phyloP scores from a whole-genome alignment of 495 filamentous ascomycete species.

The Aspergillus steynii region DNA sequence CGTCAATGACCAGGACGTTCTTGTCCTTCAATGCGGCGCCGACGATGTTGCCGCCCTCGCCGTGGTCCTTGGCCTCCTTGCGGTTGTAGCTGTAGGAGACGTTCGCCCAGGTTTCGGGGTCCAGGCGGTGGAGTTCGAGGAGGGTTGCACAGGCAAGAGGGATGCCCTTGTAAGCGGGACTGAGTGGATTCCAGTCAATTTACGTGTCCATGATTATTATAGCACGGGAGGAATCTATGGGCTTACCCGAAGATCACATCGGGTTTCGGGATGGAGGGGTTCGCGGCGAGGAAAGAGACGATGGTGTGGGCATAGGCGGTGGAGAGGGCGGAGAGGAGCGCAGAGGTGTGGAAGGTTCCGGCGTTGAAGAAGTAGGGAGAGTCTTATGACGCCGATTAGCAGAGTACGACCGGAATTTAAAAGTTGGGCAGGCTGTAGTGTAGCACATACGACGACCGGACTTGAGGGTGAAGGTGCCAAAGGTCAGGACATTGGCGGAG shows the following conservation, averaged over 20 bases:
- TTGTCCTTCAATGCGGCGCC: slow-evolving; percentile 82
- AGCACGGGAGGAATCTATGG: neutral
- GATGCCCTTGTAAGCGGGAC: slow-evolving; percentile 93
- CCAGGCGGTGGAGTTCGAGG: slow-evolving; percentile 65
- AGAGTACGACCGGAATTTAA: neutral
- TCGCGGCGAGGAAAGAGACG: slow-evolving; percentile 42
- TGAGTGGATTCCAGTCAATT: neutral
- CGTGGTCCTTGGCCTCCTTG: slow-evolving; percentile 93
- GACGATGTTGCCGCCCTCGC: slow-evolving; percentile 89
- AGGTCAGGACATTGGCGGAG: slow-evolving; percentile 73
- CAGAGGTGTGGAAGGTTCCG: slow-evolving; percentile 75
- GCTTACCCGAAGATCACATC: slow-evolving; percentile 52
- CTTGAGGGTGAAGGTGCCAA: slow-evolving; percentile 88
- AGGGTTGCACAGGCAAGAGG: slow-evolving; percentile 74
- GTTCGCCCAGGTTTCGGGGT: slow-evolving; percentile 46
- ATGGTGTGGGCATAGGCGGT: slow-evolving; percentile 80
- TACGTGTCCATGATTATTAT: neutral
- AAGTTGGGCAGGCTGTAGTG: neutral
- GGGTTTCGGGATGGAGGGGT: slow-evolving; percentile 34
- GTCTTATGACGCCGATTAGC: slow-evolving; percentile 26
- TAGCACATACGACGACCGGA: slow-evolving; percentile 60
- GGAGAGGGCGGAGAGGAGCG: slow-evolving; percentile 70
- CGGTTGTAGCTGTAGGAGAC: slow-evolving; percentile 87
- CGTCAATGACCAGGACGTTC: slow-evolving; percentile 85
- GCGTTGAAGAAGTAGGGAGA: slow-evolving; percentile 99